Base-by-base conservation (phyloP, 2,329 filamentous ascomycete genomes). In the Trichoderma lentiforme region DNA sequence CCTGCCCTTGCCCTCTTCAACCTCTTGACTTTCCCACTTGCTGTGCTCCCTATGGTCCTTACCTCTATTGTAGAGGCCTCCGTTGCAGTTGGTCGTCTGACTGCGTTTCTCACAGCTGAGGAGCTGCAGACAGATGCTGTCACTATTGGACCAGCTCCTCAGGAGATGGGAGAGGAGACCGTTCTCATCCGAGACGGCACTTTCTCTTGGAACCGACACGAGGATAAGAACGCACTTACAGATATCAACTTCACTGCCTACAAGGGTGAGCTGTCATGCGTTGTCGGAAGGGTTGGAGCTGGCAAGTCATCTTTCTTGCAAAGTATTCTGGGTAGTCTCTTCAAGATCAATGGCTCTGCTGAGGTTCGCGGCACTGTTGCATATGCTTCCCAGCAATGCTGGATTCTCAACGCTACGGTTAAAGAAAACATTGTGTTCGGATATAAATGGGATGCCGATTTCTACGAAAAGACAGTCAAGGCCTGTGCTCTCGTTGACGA, bases 371-470 rank as follows among this genome's bases (percentile, higher is more conserved):
- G 96, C 61, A 89, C 87, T 32, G 89, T 94, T 53, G 96, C 96
- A 1, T 99, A 98, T 80, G 96, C 97, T 72, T 93, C 94, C 18
- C 97, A 99, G 81, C 91, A 93, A 77, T 86, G 94, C 24, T 99
- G 97, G 96, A 93, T 99, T 67, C 95, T 98, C 91, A 99, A 99
- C 79, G 96, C 96, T 9, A 97, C 93, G 34, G 95, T 99, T 71
- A 93, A 94, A 77, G 96, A 99, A 79, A 99, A 99, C 79, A 97
- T 99, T 76, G 87, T 98, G 5, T 99, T 99, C 78, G 96, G 96
- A 2, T 94, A 99, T 82, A 91, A 93, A 61, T 98, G 93, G 86
- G 95, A 99, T 81, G 91, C 95, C 6, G 88, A 91, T 34, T 99
- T 99, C 82, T 99, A 99, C 82, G 93, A 98, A 71, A 91, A 93